Evolutionary conservation across 177 flowering plant genomes (phyloP).

Genomic region (Vitis hybrid): DNA sequence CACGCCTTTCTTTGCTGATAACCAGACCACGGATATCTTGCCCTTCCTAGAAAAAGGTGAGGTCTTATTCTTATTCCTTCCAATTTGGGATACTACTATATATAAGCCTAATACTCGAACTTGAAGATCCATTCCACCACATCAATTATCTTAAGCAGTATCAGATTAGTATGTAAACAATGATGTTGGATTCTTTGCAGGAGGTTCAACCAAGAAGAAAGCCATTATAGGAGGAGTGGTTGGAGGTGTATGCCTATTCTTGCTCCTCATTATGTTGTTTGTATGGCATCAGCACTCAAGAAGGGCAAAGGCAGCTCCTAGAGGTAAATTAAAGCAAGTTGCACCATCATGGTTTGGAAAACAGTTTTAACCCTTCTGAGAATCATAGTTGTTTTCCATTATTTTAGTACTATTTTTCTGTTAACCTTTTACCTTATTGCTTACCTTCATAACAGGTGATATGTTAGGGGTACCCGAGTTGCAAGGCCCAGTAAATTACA

Average conservation of each 20-base stretch:
- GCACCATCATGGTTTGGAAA: too few species aligned
- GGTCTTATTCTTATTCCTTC: not conserved
- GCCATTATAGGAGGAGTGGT: conserved; percentile 42
- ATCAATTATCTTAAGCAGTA: too few species aligned
- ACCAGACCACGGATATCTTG: conserved; percentile 28
- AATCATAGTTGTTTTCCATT: not conserved
- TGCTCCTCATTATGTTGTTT: conserved; percentile 22
- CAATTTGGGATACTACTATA: too few species aligned
- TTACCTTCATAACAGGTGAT: conserved; percentile 25
- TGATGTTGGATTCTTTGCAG: conserved; percentile 8
- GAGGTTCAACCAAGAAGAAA: conserved; percentile 29
- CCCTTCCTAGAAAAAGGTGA: conserved; percentile 26
- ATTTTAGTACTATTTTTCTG: too few species aligned
- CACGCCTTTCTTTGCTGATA: conserved; percentile 31
- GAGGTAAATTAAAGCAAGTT: conserved; percentile 18
- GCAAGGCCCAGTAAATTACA: conserved; percentile 39
- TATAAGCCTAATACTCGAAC: too few species aligned
- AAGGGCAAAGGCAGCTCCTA: conserved; percentile 6
- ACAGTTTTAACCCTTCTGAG: too few species aligned
- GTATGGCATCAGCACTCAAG: conserved; percentile 14
- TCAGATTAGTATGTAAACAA: too few species aligned
- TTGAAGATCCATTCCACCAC: too few species aligned
- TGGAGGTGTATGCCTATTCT: conserved; percentile 33
- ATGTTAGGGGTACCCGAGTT: conserved; percentile 48
- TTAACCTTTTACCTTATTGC: too few species aligned